phyloP scores from a whole-genome alignment of 768 basidiomycete genomes.

The Pleurotus eryngii region DNA sequence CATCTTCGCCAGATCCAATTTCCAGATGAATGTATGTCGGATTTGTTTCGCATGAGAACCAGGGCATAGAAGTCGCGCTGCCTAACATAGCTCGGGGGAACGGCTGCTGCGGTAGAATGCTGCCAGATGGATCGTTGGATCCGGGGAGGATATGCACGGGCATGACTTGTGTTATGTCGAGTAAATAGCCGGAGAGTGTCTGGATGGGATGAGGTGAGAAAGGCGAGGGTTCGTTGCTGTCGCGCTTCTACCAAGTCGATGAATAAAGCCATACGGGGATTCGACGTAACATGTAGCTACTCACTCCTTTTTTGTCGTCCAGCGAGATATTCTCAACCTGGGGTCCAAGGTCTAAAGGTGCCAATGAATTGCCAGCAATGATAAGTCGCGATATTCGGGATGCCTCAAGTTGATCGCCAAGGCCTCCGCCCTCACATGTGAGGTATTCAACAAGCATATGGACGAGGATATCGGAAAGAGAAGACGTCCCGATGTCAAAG shows the following conservation, averaged over 20 bases:
- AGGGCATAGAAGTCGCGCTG: constrained; percentile 49
- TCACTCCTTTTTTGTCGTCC: constrained; percentile 56
- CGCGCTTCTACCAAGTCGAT: constrained; percentile 47
- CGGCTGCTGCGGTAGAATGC: constrained; percentile 90
- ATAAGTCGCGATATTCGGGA: constrained; percentile 81
- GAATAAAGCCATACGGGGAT: background rate
- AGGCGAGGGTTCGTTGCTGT: constrained; percentile 58
- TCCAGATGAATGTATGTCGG: constrained; percentile 79
- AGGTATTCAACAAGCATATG: constrained; percentile 92
- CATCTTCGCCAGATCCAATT: constrained; percentile 34
- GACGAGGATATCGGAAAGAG: constrained; percentile 64
- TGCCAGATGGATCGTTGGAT: constrained; percentile 80
- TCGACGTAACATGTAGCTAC: constrained; percentile 17
- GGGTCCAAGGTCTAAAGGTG: constrained; percentile 35
- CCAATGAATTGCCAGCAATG: constrained; percentile 87
- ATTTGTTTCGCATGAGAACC: constrained; percentile 82
- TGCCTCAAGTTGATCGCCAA: constrained; percentile 59
- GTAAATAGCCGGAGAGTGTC: constrained; percentile 63
- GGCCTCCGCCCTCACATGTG: constrained; percentile 75
- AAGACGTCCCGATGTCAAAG: constrained; percentile 67
- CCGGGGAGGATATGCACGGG: constrained; percentile 91
- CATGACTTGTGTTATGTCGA: constrained; percentile 72
- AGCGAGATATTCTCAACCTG: constrained; percentile 29
- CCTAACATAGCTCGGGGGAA: constrained; percentile 92
- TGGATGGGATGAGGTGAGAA: constrained; percentile 77